Evolutionary conservation across 345 rosid genomes (phyloP), one percentile per base, ranked within the genome.

Genomic region (Salix caprea): DNA sequence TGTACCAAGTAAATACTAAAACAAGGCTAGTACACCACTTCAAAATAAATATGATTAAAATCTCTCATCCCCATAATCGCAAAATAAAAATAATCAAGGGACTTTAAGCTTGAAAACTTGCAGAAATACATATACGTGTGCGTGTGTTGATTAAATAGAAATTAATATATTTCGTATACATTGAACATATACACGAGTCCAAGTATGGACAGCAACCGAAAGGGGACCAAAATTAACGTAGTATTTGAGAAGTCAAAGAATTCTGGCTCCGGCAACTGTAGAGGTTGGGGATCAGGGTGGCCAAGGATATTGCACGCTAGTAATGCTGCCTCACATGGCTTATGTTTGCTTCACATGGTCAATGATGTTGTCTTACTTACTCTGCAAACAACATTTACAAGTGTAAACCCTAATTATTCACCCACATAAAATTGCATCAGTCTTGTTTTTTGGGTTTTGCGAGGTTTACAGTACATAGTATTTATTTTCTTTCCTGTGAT

Each of bases 311-410:
- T 42, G 42, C 48, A 80, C 73, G 24, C 66, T 39, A 67, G 70
- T 71, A 65, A 68, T 78, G 67, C 61, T 82, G 86, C 70, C 64
- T 76, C 86, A 80, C 83, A 84, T 77, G 80, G 73, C 23, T 34
- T 19, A 46, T 75, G 60, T 14, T 54, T 64, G 40, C 69, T 34
- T 76, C 83, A 83, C 69, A 77, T 42, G 82, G 48, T 78, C 58
- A 81, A 78, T 83, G 75, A 83, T 85, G 69, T 32, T 65, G 73
- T 70, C 77, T 81, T 78, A 65, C 76, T 73, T 79, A 74, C 34
- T 39, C 66, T 72, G 69, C 81, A 77, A 79, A 77, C 83, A 83
- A 75, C 72, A 65, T 73, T 65, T 73, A 76, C 75, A 78, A 34
- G 67, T 67, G 62, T 58, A 42, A 77, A 77, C 81, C 82, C 76